Evolutionary conservation across 495 filamentous ascomycete genomes (phyloP), one percentile per base, ranked within the genome.

Genomic region (Ramalina intermedia): DNA sequence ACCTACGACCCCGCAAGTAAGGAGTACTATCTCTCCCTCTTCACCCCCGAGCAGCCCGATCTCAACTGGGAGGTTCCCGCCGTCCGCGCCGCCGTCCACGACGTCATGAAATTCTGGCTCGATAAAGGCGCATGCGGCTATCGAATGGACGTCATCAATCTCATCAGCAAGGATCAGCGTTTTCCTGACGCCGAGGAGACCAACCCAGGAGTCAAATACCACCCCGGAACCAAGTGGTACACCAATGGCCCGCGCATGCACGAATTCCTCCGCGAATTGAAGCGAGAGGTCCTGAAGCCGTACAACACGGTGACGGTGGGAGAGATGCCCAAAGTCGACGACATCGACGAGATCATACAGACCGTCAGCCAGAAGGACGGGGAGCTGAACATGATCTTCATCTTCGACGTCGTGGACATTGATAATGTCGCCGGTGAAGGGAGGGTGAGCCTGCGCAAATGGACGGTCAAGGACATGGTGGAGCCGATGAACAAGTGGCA

Each of bases 1-100:
- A 68, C 68, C 33, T 84, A 69, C 44, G 79, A 82, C 49, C 69
- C 74, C 39, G 48, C 57, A 9, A 79, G 75, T 0, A 66, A 73
- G 4, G 72, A 84, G 58, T 85, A 78, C 49, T 85, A 79, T 54
- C 69, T 85, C 1, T 74, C 76, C 50, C 65, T 84, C 7, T 84
- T 82, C 49, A 67, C 75, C 1, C 60, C 66, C 12, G 63, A 73
- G 41, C 78, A 84, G 56, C 80, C 82, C 5, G 81, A 85, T 54
- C 68, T 85, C 13, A 85, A 85, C 61, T 85, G 80, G 79, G 79
- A 84, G 50, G 76, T 72, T 27, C 65, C 66, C 6, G 70, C 65
- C 13, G 68, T 73, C 6, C 67, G 80, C 0, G 59, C 68, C 29
- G 79, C 80, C 1, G 75, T 84, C 14, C 75, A 79, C 51, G 68